Evolutionary conservation across 164 flowering plant species (phyloP).

Genomic region (Chimonanthus salicifolius): DNA sequence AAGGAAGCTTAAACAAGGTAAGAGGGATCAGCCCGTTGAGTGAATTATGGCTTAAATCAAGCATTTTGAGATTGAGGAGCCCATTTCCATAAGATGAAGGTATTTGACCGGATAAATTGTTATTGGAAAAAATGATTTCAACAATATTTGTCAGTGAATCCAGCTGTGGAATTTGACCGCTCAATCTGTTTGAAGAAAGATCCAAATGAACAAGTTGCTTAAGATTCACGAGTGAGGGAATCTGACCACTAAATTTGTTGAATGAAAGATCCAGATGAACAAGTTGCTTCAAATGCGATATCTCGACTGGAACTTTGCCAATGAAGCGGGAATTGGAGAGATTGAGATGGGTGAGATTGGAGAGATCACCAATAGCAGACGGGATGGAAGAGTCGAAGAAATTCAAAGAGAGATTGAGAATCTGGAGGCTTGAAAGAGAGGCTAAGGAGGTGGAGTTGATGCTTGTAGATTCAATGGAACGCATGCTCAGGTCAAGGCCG

Average conservation of each 20-base stretch:
- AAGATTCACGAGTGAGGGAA: neutral
- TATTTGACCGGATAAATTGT: conserved; percentile 5
- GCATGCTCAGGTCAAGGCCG: neutral
- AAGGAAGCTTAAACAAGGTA: conserved; percentile 31
- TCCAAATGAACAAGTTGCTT: neutral
- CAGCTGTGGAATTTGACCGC: neutral
- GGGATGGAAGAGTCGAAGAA: neutral
- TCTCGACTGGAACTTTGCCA: conserved; percentile 34
- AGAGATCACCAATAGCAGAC: neutral
- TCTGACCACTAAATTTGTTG: neutral
- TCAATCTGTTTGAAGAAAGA: neutral
- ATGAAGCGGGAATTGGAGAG: neutral
- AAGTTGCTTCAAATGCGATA: conserved; percentile 19
- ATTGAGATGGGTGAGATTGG: neutral
- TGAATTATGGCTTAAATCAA: conserved; percentile 13
- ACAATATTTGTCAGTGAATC: neutral
- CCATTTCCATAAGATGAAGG: neutral
- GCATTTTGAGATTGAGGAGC: too few relatives aligned
- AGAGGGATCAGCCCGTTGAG: conserved; percentile 34
- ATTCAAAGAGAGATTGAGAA: neutral
- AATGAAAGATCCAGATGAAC: neutral
- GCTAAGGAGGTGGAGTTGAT: neutral
- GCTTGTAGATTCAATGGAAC: neutral
- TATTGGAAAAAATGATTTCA: conserved; percentile 19
- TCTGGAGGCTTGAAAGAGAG: neutral